phyloP scores from a whole-genome alignment of 2,329 filamentous ascomycete species.

The Ceratocystis lukuohia region DNA sequence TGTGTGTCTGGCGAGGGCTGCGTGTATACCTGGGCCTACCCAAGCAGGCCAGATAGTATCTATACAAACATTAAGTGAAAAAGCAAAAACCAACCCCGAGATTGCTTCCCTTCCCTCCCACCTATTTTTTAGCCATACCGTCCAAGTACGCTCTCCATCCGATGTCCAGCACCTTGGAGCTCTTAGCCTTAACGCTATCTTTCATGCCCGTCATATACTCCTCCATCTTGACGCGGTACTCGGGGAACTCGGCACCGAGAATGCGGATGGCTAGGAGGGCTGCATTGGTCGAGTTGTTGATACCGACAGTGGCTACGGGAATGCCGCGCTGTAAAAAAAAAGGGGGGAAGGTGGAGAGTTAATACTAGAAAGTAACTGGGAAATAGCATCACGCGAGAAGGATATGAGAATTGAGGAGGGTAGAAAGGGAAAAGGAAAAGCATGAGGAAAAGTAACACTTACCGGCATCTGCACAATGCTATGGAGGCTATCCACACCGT shows the following conservation, averaged over 20 bases:
- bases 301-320: conserved; percentile 62
- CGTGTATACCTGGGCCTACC: not conserved
- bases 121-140: conserved; percentile 25
- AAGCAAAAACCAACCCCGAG: not conserved
- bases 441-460: conserved; percentile 23
- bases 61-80: not conserved
- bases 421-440: conserved; percentile 25
- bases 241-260: conserved; percentile 43
- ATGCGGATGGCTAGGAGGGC: conserved; percentile 58
- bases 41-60: not conserved
- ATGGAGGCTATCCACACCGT: conserved; percentile 56
- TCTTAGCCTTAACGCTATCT: conserved; percentile 51
- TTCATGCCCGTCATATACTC: conserved; percentile 50
- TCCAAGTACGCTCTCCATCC: conserved; percentile 44
- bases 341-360: not conserved
- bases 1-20: not conserved
- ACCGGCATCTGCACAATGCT: conserved; percentile 69
- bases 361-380: conserved; percentile 21
- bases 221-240: conserved; percentile 44
- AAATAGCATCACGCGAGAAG: conserved; percentile 25
- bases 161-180: conserved; percentile 39
- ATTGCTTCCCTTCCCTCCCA: not conserved
- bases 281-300: conserved; percentile 70
- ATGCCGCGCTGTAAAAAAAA: conserved; percentile 36
- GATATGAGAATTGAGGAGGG: conserved; percentile 29